phyloP scores from a whole-genome alignment of 2,329 filamentous ascomycete genomes.

The Fusarium ambrosium region DNA sequence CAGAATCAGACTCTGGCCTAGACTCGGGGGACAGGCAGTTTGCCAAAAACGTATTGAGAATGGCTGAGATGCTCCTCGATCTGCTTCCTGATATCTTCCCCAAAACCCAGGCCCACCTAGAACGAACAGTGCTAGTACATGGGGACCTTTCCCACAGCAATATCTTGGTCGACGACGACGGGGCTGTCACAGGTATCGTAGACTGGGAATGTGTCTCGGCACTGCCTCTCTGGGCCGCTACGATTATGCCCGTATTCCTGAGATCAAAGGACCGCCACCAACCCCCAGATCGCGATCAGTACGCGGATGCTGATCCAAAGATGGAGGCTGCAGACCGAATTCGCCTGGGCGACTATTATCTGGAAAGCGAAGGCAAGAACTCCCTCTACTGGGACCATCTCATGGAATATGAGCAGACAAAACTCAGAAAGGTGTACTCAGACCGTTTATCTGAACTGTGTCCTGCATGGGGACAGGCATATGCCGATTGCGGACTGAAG shows the following conservation, averaged over 20 bases:
- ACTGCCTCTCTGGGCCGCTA: slow-evolving; percentile 55
- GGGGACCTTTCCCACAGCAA: no score
- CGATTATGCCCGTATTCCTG: no score
- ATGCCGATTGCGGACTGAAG: slow-evolving; percentile 45
- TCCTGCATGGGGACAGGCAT: slow-evolving; percentile 50
- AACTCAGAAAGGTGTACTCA: slow-evolving; percentile 50
- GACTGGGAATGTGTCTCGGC: slow-evolving; percentile 61
- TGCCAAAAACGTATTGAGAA: no score
- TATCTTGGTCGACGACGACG: slow-evolving; percentile 56
- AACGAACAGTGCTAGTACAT: no score
- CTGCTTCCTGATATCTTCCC: no score
- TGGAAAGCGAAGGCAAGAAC: slow-evolving; percentile 57
- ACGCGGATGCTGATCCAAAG: slow-evolving; percentile 44
- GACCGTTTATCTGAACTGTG: slow-evolving; percentile 49
- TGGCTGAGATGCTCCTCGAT: no score
- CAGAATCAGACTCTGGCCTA: no score
- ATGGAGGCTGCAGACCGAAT: background rate
- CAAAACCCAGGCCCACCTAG: background rate
- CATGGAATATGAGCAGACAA: slow-evolving; percentile 57
- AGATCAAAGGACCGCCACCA: no score
- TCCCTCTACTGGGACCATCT: slow-evolving; percentile 57
- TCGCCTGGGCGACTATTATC: slow-evolving; percentile 23
- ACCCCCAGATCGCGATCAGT: slow-evolving; percentile 44
- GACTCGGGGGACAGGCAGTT: no score
- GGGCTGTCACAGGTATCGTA: slow-evolving; percentile 53